Evolutionary conservation across 176 grass and related monocot species (phyloP), one percentile per base, ranked within the genome.

Genomic region (Aechmea fasciata): DNA sequence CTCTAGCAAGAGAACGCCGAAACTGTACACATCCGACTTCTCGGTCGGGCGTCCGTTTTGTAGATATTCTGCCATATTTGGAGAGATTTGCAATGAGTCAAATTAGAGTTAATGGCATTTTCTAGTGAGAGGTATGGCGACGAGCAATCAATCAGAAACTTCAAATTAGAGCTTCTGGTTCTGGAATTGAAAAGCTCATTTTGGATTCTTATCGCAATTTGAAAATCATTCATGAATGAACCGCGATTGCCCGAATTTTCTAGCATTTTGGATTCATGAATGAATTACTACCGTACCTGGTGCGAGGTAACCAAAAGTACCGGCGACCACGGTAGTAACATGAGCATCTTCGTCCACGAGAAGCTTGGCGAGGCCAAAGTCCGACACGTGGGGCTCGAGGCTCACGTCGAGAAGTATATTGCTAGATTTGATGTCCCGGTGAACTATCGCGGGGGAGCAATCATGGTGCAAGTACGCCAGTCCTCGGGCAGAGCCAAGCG

Each of bases 401-500:
- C 69, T 90, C 63, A 66, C 87, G 71, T 99, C 89, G 14, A 99
- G 90, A 76, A 99, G 90, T 80, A 99, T 85, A 69, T 99, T 99
- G 61, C 89, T 99, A 11, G 94, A 88, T 79, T 99, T 99, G 28
- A 99, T 93, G 62, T 93, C 94, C 64, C 87, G 79, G 61, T 99
- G 94, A 53, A 93, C 80, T 10, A 99, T 99, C 28, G 81, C 87
- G 10, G 94, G 94, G 0, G 94, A 93, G 29, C 94, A 99, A 51
- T 99, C 89, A 41, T 99, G 89, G 74, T 99, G 94, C 69, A 99
- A 18, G 76, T 99, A 99, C 0, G 89, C 94, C 63, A 99, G 18
- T 0, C 94, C 94, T 62, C 90, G 61, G 13, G 94, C 94, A 0
- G 94, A 93, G 0, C 94, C 94, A 13, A 93, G 72, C 52, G 84